phyloP scores from a whole-genome alignment of 1,284 basidiomycete species.

The Ustilago sp. region DNA sequence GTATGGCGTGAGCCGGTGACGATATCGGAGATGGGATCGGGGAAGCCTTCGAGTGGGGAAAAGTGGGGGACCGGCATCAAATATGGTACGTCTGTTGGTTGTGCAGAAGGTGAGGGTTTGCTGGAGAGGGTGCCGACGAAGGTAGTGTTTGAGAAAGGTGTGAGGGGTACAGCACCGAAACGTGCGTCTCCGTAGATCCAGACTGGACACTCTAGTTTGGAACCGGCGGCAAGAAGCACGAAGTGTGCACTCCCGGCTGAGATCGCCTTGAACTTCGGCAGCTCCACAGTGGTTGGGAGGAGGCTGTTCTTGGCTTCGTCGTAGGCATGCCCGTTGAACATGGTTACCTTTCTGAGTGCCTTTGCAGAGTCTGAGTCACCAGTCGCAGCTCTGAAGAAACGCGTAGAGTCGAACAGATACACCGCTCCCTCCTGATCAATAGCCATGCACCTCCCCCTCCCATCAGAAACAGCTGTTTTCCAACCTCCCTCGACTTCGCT shows the following conservation, averaged over 20 bases:
- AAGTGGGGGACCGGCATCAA: conserved; percentile 29
- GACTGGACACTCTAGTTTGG: background rate
- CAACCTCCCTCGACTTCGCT: conserved; percentile 8
- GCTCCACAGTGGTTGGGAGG: background rate
- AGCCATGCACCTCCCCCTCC: conserved; percentile 25
- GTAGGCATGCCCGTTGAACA: background rate
- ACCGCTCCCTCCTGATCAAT: conserved; percentile 5
- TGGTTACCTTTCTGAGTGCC: background rate
- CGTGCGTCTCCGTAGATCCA: conserved; percentile 40
- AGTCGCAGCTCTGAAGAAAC: conserved; percentile 8
- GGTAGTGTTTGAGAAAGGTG: conserved; percentile 1
- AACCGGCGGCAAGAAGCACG: conserved; percentile 13
- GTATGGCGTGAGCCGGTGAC: conserved; percentile 24
- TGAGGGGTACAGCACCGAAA: conserved; percentile 30
- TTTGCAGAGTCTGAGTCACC: background rate
- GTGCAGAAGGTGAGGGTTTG: background rate
- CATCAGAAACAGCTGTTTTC: conserved; percentile 26
- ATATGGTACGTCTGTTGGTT: conserved; percentile 8
- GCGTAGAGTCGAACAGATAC: conserved; percentile 19
- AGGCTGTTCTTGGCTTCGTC: background rate
- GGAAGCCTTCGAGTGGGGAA: conserved; percentile 7
- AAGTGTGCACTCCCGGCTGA: conserved; percentile 41
- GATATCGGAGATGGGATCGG: background rate
- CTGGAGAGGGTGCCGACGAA: background rate
- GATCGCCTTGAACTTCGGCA: conserved; percentile 23